Percentiles rank a stretch among this genome's conserved stretches.
phyloP scores from a whole-genome alignment of 148 eudicot genomes.

The Talinum fruticosum region DNA sequence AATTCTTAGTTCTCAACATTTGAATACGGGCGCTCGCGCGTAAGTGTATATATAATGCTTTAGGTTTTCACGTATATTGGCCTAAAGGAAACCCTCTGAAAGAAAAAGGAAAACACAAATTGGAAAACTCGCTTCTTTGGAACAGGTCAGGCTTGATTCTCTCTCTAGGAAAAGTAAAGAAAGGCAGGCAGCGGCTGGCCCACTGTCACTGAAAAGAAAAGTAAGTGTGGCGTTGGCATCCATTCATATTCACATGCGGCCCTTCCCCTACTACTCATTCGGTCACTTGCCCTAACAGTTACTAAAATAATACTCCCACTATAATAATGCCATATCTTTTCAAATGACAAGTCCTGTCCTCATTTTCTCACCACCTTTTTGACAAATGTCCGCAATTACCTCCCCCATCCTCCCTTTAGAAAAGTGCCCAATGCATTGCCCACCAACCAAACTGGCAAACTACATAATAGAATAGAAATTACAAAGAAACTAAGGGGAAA shows the following conservation, averaged over 20 bases:
- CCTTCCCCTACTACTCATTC: neutral
- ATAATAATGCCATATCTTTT: neutral
- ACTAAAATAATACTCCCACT: neutral
- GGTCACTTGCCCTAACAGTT: neutral
- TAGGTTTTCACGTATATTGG: too few species aligned
- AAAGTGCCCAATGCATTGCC: neutral
- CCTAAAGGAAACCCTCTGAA: too few species aligned
- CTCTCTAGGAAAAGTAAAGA: neutral
- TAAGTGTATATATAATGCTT: too few species aligned
- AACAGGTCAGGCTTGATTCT: neutral
- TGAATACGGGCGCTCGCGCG: too few species aligned
- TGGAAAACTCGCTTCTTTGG: neutral
- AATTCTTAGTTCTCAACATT: too few species aligned
- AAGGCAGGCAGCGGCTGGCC: neutral
- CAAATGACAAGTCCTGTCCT: neutral
- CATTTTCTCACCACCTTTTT: conserved; percentile 11
- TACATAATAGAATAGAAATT: too few species aligned
- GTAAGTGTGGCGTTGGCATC: neutral
- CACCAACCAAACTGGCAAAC: neutral
- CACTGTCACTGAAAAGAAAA: conserved; percentile 4
- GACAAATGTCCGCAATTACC: conserved; percentile 8
- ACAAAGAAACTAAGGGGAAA: too few species aligned
- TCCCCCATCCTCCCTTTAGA: neutral
- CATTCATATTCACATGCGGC: conserved; percentile 18
- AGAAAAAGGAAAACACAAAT: too few species aligned